Base-by-base conservation (phyloP, 768 basidiomycete species). In the Termitomyces sp. region DNA sequence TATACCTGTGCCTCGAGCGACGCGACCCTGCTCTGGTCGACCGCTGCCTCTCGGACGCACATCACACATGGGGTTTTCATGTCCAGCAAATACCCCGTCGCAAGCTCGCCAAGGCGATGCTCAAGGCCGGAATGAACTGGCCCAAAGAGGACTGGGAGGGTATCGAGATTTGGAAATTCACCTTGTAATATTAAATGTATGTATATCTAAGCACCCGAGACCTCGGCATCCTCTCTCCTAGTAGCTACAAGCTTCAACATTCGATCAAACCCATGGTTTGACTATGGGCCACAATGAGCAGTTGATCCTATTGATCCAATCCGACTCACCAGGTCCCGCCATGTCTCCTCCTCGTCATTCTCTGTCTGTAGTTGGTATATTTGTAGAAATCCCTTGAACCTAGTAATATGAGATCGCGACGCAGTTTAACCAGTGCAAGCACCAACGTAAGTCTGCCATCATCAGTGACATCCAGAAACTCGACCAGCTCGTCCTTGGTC, bases 291-390 rank as follows among this genome's bases (percentile, higher is more conserved):
- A 3, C 43, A 33, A 45, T 54, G 7, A 54, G 53, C 30, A 16
- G 18, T 8, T 3, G 26, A 26, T 8, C 3, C 2, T 0, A 22
- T 4, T 14, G 10, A 2, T 20, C 9, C 32, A 35, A 14, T 44
- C 43, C 33, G 14, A 68, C 84, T 63, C 64, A 90, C 88, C 61
- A 92, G 71, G 74, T 92, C 90, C 70, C 80, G 77, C 89, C 88
- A 92, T 8, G 90, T 93, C 71, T 93, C 88, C 68, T 85, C 85
- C 62, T 90, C 88, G 61, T 92, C 90, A 60, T 84, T 88, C 63
- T 90, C 87, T 1, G 88, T 90, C 68, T 93, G 91, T n/a, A 92
- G 72, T 64, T 90, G 87, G 65, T 92, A 92, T 55, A 92, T 82
- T 67, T 92, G 88, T 67, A 90, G 66, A 66, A 93, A 92, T 2